Percentiles rank a stretch among this genome's conserved stretches.
Conservation (phyloP, 2,329 filamentous ascomycete species). For the Davidsoniella neocaledoniae region DNA sequence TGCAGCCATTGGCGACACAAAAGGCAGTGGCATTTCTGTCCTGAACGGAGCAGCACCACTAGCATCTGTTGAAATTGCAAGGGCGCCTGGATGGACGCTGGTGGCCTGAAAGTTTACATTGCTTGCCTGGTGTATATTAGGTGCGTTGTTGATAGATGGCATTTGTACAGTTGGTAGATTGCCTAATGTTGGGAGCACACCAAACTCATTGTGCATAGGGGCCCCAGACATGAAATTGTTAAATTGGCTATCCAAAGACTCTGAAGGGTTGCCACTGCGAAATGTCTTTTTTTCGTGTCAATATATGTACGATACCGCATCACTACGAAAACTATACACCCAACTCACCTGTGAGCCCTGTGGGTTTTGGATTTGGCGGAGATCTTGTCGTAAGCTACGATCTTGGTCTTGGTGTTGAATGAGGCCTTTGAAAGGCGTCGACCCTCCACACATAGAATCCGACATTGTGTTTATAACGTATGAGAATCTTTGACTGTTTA, state of each 20-base stretch:
- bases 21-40: background rate
- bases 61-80: background rate
- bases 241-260: background rate
- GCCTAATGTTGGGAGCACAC: too few species aligned
- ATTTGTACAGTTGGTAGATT: too few species aligned
- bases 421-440: conserved; percentile 27
- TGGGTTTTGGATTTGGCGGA: background rate
- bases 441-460: conserved; percentile 26
- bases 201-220: too few species aligned
- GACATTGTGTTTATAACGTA: conserved; percentile 19
- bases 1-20: conserved; percentile 6
- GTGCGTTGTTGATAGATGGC: background rate
- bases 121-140: background rate
- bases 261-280: background rate
- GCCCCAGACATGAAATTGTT: too few species aligned
- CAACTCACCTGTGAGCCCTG: background rate
- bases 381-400: conserved; percentile 25
- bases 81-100: background rate
- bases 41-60: background rate
- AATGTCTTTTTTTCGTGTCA: background rate
- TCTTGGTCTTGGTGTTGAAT: conserved; percentile 27
- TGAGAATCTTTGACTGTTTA: background rate
- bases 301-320: background rate
- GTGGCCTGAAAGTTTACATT: background rate
- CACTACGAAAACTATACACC: background rate